Evolutionary conservation across 2,329 filamentous ascomycete species (phyloP), one percentile per base, ranked within the genome.

Genomic region (Myrmaecium sp.): DNA sequence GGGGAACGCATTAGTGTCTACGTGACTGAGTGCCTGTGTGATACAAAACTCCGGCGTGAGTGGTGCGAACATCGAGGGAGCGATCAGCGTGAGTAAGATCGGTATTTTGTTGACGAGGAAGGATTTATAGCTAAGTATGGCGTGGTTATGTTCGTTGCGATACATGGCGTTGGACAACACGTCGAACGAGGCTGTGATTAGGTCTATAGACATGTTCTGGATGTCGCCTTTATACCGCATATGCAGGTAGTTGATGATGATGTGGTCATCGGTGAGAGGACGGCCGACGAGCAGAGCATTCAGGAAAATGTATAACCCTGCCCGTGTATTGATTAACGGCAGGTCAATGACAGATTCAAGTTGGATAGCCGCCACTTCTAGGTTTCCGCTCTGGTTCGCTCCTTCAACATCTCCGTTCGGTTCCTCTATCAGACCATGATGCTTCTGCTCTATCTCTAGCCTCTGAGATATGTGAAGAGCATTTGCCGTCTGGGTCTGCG

Each of bases 101-200:
- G 75, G 75, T 3, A 81, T 49, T 41, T 72, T 64, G 66, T 83
- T 69, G 38, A 91, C 76, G 14, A 98, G 61, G 45, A 89, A 98
- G 1, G 84, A 91, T 18, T 82, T 75, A 27, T 93, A 63, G 11
- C 86, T 55, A 31, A 83, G 74, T 30, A 80, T 65, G 0, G 62
- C 65, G 27, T 69, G 60, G 11, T 51, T 48, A 6, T 66, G 57
- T 40, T 75, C 69, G 23, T 61, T 66, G 19, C 78, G 69, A 38
- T 89, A 80, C 35, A 86, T 78, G 4, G 78, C 77, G 42, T 92
- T 92, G 17, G 83, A 79, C 10, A 98, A 60, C 4, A 91, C 66
- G 40, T 95, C 84, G 42, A 98, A 95, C 0, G 83, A 74, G 2
- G 83, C 81, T 6, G 86, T 66, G 21, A 95, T 77, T 2, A 95